Conservation (phyloP, 2,329 filamentous ascomycete species). For the Phoma herbarum region DNA sequence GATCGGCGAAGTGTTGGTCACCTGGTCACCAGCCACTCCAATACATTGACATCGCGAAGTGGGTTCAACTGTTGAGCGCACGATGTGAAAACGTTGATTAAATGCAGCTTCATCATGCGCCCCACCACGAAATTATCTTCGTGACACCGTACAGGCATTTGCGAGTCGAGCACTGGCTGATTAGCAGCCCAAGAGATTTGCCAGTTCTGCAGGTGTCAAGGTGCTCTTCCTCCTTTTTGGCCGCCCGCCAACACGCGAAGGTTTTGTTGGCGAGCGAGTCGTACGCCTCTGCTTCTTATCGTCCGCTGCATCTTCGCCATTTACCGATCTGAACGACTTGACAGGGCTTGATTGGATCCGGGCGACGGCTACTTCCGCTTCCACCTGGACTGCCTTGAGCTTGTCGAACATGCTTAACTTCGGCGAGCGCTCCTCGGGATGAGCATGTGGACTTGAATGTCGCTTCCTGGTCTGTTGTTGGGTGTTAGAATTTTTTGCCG, state of each 20-base stretch:
- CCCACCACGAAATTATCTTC: slow-evolving; percentile 13
- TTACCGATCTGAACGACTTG: slow-evolving; percentile 18
- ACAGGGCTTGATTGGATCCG: slow-evolving; percentile 23
- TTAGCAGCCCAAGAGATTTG: slow-evolving; percentile 54
- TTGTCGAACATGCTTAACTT: slow-evolving; percentile 59
- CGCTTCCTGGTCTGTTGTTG: slow-evolving; percentile 49
- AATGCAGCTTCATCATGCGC: slow-evolving; percentile 16
- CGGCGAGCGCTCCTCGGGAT: slow-evolving; percentile 50
- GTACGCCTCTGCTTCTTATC: slow-evolving; percentile 36
- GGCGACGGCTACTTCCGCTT: slow-evolving; percentile 55
- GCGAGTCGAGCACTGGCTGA: slow-evolving; percentile 8
- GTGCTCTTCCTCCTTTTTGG: slow-evolving; percentile 75
- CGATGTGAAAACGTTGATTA: slow-evolving; percentile 13
- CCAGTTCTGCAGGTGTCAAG: slow-evolving; percentile 77
- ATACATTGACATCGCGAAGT: slow-evolving; percentile 14
- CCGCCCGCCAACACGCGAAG: slow-evolving; percentile 62
- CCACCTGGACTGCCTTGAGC: slow-evolving; percentile 54
- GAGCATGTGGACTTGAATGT: slow-evolving; percentile 48
- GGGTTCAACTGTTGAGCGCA: slow-evolving; percentile 9
- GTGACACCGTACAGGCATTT: slow-evolving; percentile 10
- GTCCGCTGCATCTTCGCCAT: slow-evolving; percentile 32
- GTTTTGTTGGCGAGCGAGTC: slow-evolving; percentile 48
- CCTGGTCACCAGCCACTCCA: slow-evolving; percentile 22
- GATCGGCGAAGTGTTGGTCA: slow-evolving; percentile 21
- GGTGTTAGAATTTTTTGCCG: slow-evolving; percentile 38